Evolutionary conservation across 768 basidiomycete genomes (phyloP), one percentile per base, ranked within the genome.

Genomic region (Termitomyces titanicus): DNA sequence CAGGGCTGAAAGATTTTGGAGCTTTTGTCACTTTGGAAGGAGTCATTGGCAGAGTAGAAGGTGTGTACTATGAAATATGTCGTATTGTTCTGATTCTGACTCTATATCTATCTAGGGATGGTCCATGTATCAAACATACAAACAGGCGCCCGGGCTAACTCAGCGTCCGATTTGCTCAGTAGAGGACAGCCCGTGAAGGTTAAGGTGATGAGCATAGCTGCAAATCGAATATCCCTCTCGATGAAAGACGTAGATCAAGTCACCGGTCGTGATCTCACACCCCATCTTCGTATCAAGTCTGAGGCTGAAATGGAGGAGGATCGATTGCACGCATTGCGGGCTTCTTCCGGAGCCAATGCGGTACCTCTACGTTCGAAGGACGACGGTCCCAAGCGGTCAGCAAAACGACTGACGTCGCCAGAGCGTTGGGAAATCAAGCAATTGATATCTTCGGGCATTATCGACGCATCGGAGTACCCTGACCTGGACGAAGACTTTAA

Each of bases 401-500:
- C 94, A 0, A 94, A 94, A 66, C 83, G 96, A 15, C 75, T 98
- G 54, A 95, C 95, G 1, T 94, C 92, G 7, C 97, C 97, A 1
- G 97, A 99, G 70, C 85, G 97, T 27, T 99, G 97, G 94, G 97
- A 99, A 75, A 95, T 99, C 72, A 98, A 98, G 71, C 97, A 98
- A 68, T 83, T 99, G 54, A 97, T 98, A 53, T 91, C 97, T 0
- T 97, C 94, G 29, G 97, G 97, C 40, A 91, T 86, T 15, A 82
- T 98, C 52, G 86, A 87, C 60, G 89, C 95, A 11, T 88, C 94
- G 4, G 97, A 98, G 68, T 96, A 95, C 64, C 94, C 94, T 2
- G 92, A 96, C 29, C 76, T 97, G 49, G 92, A 95, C 59, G 93
- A 94, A 63, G 92, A 94, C 56, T 83, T 89, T 66, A 80, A 70